phyloP scores from a whole-genome alignment of 306 rosid genomes.

The Lablab purpureus region DNA sequence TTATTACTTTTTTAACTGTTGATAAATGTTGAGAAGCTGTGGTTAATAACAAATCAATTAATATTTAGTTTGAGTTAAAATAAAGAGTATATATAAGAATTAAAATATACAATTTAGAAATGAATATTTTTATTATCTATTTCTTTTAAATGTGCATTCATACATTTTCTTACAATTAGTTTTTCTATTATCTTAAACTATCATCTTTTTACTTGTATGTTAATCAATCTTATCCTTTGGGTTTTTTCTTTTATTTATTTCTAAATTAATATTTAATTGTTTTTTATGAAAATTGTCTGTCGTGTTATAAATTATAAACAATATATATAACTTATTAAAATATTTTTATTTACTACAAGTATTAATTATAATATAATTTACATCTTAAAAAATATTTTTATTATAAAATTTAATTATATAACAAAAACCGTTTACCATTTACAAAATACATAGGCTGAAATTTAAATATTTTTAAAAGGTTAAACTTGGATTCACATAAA shows the following conservation, averaged over 20 bases:
- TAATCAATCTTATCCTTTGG: neutral
- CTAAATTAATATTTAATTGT: neutral
- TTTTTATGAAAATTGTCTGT: neutral
- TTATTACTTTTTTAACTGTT: neutral
- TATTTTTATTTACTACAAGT: neutral
- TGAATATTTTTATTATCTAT: neutral
- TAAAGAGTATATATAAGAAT: neutral
- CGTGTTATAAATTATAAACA: neutral
- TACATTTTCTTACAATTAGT: neutral
- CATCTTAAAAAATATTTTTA: neutral
- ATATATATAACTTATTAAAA: neutral
- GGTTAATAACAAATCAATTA: neutral
- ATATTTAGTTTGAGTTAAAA: constrained; percentile 14
- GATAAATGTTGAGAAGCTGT: neutral
- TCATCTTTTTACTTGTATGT: neutral
- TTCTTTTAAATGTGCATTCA: neutral
- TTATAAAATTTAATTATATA: neutral
- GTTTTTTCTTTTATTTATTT: neutral
- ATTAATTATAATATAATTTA: neutral
- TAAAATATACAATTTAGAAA: neutral
- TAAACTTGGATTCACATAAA: too few species aligned
- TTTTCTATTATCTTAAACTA: neutral
- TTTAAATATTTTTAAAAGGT: neutral
- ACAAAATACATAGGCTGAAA: neutral
- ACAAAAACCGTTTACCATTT: neutral